phyloP scores from a whole-genome alignment of 768 basidiomycete genomes.

The Lactarius quietus region DNA sequence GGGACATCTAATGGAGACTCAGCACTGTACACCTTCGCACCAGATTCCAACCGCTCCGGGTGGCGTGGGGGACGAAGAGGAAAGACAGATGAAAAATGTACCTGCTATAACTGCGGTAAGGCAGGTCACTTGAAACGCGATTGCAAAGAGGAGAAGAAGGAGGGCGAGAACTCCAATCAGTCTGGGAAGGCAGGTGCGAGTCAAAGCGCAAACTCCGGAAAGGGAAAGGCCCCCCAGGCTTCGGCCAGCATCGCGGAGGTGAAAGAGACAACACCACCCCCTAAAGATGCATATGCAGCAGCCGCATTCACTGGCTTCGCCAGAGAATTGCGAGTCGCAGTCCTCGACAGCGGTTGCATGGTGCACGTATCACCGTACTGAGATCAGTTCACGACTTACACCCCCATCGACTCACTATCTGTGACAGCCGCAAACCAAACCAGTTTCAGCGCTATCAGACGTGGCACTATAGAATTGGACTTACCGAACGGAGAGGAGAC shows the following conservation, averaged over 20 bases:
- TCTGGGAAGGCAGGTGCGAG: no score
- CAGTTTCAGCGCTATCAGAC: conserved; percentile 4
- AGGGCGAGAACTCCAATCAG: not conserved
- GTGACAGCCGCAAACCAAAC: conserved; percentile 7
- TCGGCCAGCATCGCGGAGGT: not conserved
- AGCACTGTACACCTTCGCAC: not conserved
- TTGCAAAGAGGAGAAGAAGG: no score
- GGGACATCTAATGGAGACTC: not conserved
- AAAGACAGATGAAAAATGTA: not conserved
- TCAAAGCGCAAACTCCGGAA: not conserved
- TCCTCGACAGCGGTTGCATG: no score
- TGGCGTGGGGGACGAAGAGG: not conserved
- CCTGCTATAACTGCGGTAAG: no score
- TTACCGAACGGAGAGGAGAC: conserved; percentile 6
- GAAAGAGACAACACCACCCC: no score
- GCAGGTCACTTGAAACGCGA: no score
- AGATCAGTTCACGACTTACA: not conserved
- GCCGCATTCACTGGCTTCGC: no score
- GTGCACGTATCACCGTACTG: no score
- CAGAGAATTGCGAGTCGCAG: no score
- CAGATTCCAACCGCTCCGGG: not conserved
- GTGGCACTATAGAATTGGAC: not conserved
- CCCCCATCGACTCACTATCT: conserved; percentile 15
- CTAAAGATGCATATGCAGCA: no score
- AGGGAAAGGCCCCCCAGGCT: not conserved